A percentile compares a stretch with the other conserved stretches of the same genome.
Conservation (phyloP, 108 stramenopile genomes). For the Cylindrotheca fusiformis region DNA sequence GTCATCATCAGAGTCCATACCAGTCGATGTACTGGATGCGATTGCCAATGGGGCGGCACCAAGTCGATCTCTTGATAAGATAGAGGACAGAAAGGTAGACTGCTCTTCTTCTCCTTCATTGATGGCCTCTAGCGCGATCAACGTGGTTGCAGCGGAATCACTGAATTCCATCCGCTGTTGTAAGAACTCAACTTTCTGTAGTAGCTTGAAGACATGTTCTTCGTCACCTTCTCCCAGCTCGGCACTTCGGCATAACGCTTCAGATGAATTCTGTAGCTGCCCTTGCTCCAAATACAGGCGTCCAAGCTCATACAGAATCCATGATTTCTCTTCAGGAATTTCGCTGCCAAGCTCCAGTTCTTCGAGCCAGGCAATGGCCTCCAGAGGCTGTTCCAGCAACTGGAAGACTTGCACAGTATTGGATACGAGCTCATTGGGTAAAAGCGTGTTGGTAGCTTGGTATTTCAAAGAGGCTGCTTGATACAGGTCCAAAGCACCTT, state of each 20-base stretch:
- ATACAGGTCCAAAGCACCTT: constrained; percentile 45
- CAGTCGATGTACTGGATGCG: too few species aligned
- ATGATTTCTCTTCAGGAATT: constrained; percentile 19
- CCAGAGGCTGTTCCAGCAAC: constrained; percentile 14
- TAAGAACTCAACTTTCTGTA: constrained; percentile 31
- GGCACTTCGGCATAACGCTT: constrained; percentile 16
- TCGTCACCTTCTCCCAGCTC: constrained; percentile 21
- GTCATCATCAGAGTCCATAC: neutral
- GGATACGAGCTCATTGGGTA: constrained; percentile 11
- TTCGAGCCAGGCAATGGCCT: constrained; percentile 27
- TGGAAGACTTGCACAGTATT: constrained; percentile 15
- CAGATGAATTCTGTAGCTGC: constrained; percentile 10
- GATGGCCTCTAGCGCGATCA: neutral
- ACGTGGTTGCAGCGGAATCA: neutral
- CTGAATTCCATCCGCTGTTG: constrained; percentile 1
- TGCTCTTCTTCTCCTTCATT: neutral
- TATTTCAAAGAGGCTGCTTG: constrained; percentile 30
- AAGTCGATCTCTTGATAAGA: neutral
- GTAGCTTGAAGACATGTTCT: constrained; percentile 23
- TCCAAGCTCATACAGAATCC: constrained; percentile 30
- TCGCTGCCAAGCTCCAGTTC: constrained; percentile 2
- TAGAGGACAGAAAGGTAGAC: neutral
- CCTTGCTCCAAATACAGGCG: constrained; percentile 30
- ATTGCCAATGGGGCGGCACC: too few species aligned
- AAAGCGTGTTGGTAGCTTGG: constrained; percentile 5